Evolutionary conservation across 140 eudicot genomes (phyloP).

Genomic region (Ambrosia hybrid): DNA sequence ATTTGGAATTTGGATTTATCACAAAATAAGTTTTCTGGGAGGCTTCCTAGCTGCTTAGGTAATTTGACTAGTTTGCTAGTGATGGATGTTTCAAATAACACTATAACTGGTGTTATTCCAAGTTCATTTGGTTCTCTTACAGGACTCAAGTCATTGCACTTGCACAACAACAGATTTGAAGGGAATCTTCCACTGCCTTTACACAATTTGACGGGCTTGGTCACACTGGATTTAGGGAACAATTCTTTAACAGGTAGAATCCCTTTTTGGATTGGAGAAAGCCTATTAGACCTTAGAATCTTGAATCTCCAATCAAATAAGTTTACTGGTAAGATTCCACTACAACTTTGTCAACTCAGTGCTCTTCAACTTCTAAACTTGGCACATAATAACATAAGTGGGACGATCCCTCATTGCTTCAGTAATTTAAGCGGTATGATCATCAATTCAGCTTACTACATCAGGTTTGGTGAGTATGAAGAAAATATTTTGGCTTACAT

Average conservation of each 20-base stretch:
- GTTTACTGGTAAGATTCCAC: constrained; percentile 5
- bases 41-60: neutral
- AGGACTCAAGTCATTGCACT: neutral
- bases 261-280: constrained; percentile 17
- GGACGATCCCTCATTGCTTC: constrained; percentile 13
- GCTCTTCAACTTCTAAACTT: constrained; percentile 3
- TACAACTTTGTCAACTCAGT: constrained; percentile 13
- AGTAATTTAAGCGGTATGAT: constrained; percentile 18
- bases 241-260: neutral
- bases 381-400: constrained; percentile 13
- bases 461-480: neutral
- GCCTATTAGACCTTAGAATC: neutral
- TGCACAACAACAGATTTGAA: constrained; percentile 13
- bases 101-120: neutral
- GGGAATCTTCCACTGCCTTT: neutral
- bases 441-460: neutral
- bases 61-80: too few relatives aligned
- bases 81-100: too few relatives aligned
- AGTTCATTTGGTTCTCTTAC: neutral
- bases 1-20: neutral
- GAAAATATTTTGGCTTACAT: constrained; percentile 2
- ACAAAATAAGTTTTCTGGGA: constrained; percentile 15
- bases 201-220: neutral
- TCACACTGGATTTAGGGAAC: constrained; percentile 26
- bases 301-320: constrained; percentile 15